Evolutionary conservation across 495 filamentous ascomycete species (phyloP), one percentile per base, ranked within the genome.

Genomic region (Endocarpon pusillum): DNA sequence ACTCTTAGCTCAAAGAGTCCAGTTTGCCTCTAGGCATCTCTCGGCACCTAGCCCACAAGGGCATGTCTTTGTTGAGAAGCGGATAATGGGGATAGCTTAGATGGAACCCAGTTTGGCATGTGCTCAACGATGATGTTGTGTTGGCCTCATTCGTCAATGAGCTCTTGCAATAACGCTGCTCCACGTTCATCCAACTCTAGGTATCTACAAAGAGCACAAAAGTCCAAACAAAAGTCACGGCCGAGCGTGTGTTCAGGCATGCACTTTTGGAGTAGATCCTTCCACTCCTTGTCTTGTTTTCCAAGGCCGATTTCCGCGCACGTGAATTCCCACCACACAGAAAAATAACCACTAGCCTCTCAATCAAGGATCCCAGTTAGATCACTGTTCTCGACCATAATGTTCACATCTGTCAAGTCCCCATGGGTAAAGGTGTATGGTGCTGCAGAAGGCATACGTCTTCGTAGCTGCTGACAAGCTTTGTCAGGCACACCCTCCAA

Each of bases 271-370:
- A 43, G 33, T 18, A 42, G 18, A 39, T 35, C 21, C 30, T 51
- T 46, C 38, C 42, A 50, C 32, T 46, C 43, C 19, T 32, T 24
- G 23, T 46, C 43, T 25, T 43, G 40, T 7, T 37, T 10, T 17
- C 42, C 23, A 2, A 31, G 21, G 2, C 33, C 17, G n/a, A n/a
- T n/a, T 11, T 18, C 21, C 14, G 36, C 22, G 26, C 35, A 38
- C 10, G 34, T 19, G 39, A 47, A 60, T 37, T 59, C 47, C 49
- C 46, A 48, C 53, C 53, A 54, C 7, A 47, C 42, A 15, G 49
- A 55, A 19, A 42, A 50, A 24, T 48, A 57, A 4, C 53, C 51
- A 8, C 50, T 43, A 17, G 17, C 21, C 31, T 57, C 53, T 53
- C 55, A 53, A 21, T 59, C 55, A 15, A 59, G 40, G 1, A 51